Conservation (phyloP, 495 filamentous ascomycete species). For the Penicillium cinerascens region DNA sequence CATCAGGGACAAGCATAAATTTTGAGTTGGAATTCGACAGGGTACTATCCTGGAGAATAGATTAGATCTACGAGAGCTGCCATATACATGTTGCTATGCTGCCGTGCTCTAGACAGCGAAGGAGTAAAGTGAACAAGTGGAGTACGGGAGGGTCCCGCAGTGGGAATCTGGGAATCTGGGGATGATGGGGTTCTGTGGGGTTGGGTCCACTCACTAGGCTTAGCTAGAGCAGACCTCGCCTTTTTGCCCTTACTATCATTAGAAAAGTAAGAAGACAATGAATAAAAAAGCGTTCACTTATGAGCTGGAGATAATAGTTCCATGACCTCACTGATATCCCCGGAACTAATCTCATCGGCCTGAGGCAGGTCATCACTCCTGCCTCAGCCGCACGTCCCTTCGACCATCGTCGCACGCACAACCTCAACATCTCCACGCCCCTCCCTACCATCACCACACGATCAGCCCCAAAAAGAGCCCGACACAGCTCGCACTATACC, state of each 20-base stretch:
- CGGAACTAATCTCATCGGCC: no score
- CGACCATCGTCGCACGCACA: not conserved
- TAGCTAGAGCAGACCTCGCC: no score
- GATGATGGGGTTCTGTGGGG: constrained; percentile 1
- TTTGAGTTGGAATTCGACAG: not conserved
- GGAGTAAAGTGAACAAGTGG: not conserved
- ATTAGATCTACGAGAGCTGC: no score
- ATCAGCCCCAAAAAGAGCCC: not conserved
- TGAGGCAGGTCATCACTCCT: no score
- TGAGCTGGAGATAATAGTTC: not conserved
- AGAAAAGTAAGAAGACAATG: not conserved
- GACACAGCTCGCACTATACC: no score
- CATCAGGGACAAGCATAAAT: constrained; percentile 10
- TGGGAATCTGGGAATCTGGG: constrained; percentile 3
- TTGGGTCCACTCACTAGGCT: not conserved
- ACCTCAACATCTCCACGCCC: no score
- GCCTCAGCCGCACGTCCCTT: not conserved
- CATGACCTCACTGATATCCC: not conserved
- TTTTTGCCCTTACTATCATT: not conserved
- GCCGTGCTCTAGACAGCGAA: no score
- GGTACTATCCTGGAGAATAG: not conserved
- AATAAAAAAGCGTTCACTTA: not conserved
- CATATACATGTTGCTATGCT: no score
- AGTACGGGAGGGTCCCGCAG: not conserved
- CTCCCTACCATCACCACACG: no score